Evolutionary conservation across 2,329 filamentous ascomycete genomes (phyloP).

Genomic region (Metarhizium sp.): DNA sequence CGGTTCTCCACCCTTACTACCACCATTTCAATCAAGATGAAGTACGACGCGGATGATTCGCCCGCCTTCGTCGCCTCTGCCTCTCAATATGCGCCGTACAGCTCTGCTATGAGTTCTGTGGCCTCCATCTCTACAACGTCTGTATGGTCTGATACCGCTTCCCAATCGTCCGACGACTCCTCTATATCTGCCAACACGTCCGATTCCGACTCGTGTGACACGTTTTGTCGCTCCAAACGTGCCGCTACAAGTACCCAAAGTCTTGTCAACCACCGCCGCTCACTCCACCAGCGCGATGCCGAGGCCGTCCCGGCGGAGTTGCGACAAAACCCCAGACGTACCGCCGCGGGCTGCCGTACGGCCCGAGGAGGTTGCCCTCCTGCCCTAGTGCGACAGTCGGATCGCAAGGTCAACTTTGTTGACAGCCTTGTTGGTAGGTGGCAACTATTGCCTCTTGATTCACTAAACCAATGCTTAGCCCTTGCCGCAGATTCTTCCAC

Average conservation of each 20-base stretch:
- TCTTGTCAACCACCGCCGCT: constrained; percentile 14
- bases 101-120: constrained; percentile 62
- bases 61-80: constrained; percentile 38
- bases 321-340: constrained; percentile 55
- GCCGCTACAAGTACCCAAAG: constrained; percentile 12
- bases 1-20: constrained; percentile 15
- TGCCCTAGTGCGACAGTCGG: constrained; percentile 71
- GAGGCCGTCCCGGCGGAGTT: constrained; percentile 48
- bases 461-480: constrained; percentile 23
- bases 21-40: constrained; percentile 44
- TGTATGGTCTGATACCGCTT: constrained; percentile 65
- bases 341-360: constrained; percentile 42
- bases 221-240: constrained; percentile 26
- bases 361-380: constrained; percentile 58
- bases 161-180: constrained; percentile 61
- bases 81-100: constrained; percentile 49
- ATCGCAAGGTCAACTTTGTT: constrained; percentile 91
- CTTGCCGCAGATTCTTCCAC: constrained; percentile 75
- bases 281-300: constrained; percentile 19
- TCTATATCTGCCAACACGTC: constrained; percentile 53
- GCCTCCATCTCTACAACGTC: constrained; percentile 69
- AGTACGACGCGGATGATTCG: constrained; percentile 42
- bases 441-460: constrained; percentile 13
- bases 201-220: constrained; percentile 40
- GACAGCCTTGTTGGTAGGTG: constrained; percentile 95